Conservation (phyloP, 2,329 filamentous ascomycete genomes). For the Thermothelomyces thermophilus region DNA sequence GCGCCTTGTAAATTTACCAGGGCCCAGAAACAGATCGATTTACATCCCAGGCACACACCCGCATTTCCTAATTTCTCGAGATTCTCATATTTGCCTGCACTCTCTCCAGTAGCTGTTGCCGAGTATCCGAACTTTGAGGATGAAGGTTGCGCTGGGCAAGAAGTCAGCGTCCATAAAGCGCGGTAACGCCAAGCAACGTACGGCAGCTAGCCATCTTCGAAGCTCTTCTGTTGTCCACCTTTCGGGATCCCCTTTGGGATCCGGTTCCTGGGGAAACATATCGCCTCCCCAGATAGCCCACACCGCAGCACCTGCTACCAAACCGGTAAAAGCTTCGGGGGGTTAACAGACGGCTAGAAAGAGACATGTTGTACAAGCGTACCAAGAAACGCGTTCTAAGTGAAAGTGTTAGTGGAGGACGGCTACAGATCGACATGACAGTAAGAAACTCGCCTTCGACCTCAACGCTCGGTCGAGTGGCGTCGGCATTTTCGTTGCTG, state of each 20-base stretch:
- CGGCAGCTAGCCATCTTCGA: slow-evolving; percentile 70
- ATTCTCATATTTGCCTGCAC: slow-evolving; percentile 43
- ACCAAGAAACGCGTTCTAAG: slow-evolving; percentile 67
- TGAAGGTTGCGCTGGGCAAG: slow-evolving; percentile 39
- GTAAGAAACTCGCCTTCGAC: slow-evolving; percentile 52
- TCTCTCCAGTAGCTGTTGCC: slow-evolving; percentile 42
- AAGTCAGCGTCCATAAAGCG: slow-evolving; percentile 11
- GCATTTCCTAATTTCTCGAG: slow-evolving; percentile 26
- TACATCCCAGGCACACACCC: too few relatives aligned
- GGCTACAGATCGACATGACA: slow-evolving; percentile 11
- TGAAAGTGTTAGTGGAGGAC: slow-evolving; percentile 5
- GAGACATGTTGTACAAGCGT: slow-evolving; percentile 20
- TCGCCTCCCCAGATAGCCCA: slow-evolving; percentile 84
- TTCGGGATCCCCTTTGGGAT: slow-evolving; percentile 68
- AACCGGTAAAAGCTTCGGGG: slow-evolving; percentile 66
- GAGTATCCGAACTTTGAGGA: slow-evolving; percentile 37
- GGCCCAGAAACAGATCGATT: too few relatives aligned
- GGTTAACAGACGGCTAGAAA: slow-evolving; percentile 20
- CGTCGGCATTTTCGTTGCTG: slow-evolving; percentile 53
- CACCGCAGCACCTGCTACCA: slow-evolving; percentile 72
- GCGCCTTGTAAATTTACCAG: too few relatives aligned
- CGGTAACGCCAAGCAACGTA: slow-evolving; percentile 42
- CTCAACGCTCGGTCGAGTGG: slow-evolving; percentile 61
- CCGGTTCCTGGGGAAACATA: slow-evolving; percentile 67
- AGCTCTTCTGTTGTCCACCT: slow-evolving; percentile 76